These are phyloP conservation scores for Acanthamoeba divionensis DNA, from an alignment of 208 protist species.

Conservation along the genomic window DNA sequence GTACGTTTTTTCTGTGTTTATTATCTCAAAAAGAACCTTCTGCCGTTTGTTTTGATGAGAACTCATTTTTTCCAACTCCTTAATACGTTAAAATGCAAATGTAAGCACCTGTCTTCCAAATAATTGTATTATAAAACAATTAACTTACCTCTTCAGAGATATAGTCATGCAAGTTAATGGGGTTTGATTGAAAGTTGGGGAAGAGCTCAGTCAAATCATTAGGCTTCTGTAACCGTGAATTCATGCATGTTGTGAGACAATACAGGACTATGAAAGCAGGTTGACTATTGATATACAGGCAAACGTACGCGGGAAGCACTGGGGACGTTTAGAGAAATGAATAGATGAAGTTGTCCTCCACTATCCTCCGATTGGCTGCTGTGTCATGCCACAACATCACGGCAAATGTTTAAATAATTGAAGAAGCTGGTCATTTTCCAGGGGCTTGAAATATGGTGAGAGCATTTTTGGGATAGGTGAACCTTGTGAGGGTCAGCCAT, in stretches of 20 bases:
- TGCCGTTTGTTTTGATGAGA: neutral
- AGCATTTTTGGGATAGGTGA: neutral
- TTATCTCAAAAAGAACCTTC: constrained; percentile 22
- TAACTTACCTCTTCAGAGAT: neutral
- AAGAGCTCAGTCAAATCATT: neutral
- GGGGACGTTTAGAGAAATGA: neutral
- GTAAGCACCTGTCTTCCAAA: no score
- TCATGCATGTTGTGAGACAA: neutral
- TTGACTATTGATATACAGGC: neutral
- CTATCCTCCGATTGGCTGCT: neutral
- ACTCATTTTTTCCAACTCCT: constrained; percentile 18
- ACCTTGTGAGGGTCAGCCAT: constrained; percentile 22
- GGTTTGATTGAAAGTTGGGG: neutral
- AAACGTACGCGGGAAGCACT: neutral
- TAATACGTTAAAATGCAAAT: no score
- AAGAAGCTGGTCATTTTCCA: neutral
- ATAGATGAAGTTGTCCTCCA: neutral
- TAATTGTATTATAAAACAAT: no score
- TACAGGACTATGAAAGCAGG: neutral
- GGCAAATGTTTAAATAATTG: neutral
- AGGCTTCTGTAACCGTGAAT: neutral
- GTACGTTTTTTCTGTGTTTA: constrained; percentile 34
- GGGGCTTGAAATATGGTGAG: neutral
- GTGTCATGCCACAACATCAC: neutral
- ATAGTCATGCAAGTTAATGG: constrained; percentile 15